phyloP scores from a whole-genome alignment of 495 filamentous ascomycete genomes.

The Lasiosphaeria miniovina region DNA sequence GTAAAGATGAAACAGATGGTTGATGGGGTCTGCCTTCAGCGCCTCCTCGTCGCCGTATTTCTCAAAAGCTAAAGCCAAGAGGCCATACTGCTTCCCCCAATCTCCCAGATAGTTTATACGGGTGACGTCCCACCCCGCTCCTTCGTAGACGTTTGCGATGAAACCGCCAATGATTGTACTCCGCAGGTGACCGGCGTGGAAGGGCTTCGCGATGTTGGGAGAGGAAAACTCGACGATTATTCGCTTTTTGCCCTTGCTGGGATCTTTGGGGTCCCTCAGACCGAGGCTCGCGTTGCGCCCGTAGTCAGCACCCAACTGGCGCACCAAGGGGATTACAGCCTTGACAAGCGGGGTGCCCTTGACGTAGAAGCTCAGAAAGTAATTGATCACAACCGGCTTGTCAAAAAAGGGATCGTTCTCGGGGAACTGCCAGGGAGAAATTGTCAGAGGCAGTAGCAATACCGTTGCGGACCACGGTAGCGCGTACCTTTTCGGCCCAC shows the following conservation, averaged over 20 bases:
- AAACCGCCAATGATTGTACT: constrained; percentile 68
- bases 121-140: constrained; percentile 59
- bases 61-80: constrained; percentile 57
- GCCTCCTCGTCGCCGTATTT: constrained; percentile 58
- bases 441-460: neutral
- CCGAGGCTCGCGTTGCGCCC: constrained; percentile 66
- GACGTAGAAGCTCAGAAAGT: constrained; percentile 82
- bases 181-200: constrained; percentile 65
- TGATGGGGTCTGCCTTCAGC: constrained; percentile 56
- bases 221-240: constrained; percentile 60
- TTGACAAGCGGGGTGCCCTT: constrained; percentile 56
- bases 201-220: constrained; percentile 65
- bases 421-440: constrained; percentile 57
- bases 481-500: constrained; percentile 61
- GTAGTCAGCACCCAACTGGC: constrained; percentile 57
- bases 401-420: constrained; percentile 68
- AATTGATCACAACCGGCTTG: constrained; percentile 59
- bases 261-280: constrained; percentile 64
- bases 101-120: constrained; percentile 67
- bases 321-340: constrained; percentile 61
- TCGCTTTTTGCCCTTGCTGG: constrained; percentile 67
- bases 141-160: constrained; percentile 57
- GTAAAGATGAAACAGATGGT: constrained; percentile 63
- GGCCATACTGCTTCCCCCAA: constrained; percentile 66
- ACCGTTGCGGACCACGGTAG: neutral